Percentiles rank a stretch among this genome's conserved stretches.
Conservation (phyloP, 169 alveolate species). For the Hammondia hammondi region DNA sequence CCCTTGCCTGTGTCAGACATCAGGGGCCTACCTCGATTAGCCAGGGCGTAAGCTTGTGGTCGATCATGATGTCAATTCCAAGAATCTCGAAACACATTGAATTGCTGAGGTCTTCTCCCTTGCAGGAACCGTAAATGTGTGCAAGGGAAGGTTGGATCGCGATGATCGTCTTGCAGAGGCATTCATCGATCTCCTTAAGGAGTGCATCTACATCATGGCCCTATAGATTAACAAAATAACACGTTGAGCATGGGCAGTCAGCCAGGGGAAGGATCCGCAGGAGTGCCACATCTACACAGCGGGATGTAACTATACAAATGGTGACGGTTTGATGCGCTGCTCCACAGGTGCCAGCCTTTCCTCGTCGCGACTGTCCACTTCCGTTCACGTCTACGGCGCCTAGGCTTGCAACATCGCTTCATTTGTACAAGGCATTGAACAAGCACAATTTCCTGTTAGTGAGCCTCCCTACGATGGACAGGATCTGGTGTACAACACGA, state of each 20-base stretch:
- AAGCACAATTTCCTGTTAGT: too few species aligned
- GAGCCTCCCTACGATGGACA: too few species aligned
- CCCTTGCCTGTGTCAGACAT: neutral
- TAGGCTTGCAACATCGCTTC: too few species aligned
- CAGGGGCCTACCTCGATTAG: constrained; percentile 76
- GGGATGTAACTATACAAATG: too few species aligned
- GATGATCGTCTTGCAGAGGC: constrained; percentile 86
- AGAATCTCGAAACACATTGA: constrained; percentile 89
- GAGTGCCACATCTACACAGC: too few species aligned
- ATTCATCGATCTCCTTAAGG: constrained; percentile 76
- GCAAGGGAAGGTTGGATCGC: constrained; percentile 84
- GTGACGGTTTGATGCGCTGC: too few species aligned
- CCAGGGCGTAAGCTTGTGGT: constrained; percentile 83
- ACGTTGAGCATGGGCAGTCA: neutral
- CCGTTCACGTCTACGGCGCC: too few species aligned
- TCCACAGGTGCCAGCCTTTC: too few species aligned
- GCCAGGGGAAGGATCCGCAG: too few species aligned
- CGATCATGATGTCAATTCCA: constrained; percentile 86
- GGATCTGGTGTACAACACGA: too few species aligned
- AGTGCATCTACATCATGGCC: constrained; percentile 78
- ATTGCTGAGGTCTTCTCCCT: constrained; percentile 84
- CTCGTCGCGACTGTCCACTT: too few species aligned
- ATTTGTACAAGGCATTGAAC: too few species aligned
- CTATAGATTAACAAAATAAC: neutral
- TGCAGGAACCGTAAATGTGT: constrained; percentile 85